Evolutionary conservation across 2,329 filamentous ascomycete species (phyloP), one percentile per base, ranked within the genome.

Genomic region (Arthrobotrys sinensis): DNA sequence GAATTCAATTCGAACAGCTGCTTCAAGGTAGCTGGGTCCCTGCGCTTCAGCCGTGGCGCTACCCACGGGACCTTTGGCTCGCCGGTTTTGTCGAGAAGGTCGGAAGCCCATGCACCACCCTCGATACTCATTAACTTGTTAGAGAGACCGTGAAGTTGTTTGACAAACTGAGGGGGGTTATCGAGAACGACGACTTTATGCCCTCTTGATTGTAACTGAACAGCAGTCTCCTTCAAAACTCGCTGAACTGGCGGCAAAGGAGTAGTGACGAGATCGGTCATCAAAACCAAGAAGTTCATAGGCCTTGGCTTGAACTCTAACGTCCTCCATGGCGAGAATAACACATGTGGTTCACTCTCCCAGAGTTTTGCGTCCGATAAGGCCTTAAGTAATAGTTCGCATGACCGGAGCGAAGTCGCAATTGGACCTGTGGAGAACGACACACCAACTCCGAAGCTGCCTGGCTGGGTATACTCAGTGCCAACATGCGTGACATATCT

Each of bases 21-120:
- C 0, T 86, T 84, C 3, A 90, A 82, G 0, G 85, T 83, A 34
- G 87, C 85, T 5, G 85, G 84, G 1, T 85, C 84, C 52, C 87
- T 86, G 7, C 88, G 86, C 43, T 85, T 85, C 46, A 89, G 83
- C 3, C 88, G 85, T 1, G 85, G 85, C 40, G 84, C 83, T n/a
- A 91, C 85, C 89, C 89, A 91, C 0, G 88, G 88, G 11, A 87
- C 90, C 1, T 90, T 83, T 0, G 88, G 88, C 80, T 91, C 90
- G 4, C 84, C 84, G 2, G 86, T 89, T 10, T 84, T 82, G 65
- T 89, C 88, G 24, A 91, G 84, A 4, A 89, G 84, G 81, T 90
- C 86, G 67, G 90, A 87, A 85, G 90, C 89, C 53, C 82, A 81
- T 8, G 87, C 86, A 0, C 85, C 86, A 11, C 89, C 90, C 81